These are phyloP conservation scores for Rhizopus delemar DNA, from an alignment of 371 early-diverging fungal species.

Conservation along the genomic window DNA sequence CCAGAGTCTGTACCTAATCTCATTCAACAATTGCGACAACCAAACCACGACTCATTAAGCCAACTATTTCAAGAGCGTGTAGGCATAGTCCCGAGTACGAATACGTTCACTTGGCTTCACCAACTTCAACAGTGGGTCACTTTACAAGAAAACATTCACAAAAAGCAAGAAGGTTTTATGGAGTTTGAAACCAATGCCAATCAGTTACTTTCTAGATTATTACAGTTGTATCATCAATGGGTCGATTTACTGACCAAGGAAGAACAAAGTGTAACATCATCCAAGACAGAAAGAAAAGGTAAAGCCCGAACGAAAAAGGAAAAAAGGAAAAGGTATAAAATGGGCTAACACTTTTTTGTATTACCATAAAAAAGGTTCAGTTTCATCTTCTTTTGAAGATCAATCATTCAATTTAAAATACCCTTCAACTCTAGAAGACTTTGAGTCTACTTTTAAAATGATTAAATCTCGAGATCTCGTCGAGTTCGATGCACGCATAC, in stretches of 20 bases:
- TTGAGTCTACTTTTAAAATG: background rate
- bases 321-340: slow-evolving; percentile 6
- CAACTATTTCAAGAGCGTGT: slow-evolving; percentile 1
- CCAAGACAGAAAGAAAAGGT: slow-evolving; percentile 13
- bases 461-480: background rate
- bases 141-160: background rate
- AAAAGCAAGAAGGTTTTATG: background rate
- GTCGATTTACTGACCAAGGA: background rate
- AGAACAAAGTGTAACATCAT: slow-evolving; percentile 1
- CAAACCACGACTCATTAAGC: background rate
- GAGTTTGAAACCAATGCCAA: background rate
- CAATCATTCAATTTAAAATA: background rate
- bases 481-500: background rate
- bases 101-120: background rate
- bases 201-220: background rate
- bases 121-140: background rate
- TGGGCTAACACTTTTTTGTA: too few species aligned
- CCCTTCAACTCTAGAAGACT: background rate
- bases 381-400: background rate
- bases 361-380: background rate
- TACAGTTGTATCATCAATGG: background rate
- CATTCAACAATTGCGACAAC: slow-evolving; percentile 5
- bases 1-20: slow-evolving; percentile 31
- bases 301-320: slow-evolving; percentile 13
- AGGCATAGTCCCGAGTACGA: background rate